phyloP scores from a whole-genome alignment of 306 rosid species.

The Glycine tomentella region DNA sequence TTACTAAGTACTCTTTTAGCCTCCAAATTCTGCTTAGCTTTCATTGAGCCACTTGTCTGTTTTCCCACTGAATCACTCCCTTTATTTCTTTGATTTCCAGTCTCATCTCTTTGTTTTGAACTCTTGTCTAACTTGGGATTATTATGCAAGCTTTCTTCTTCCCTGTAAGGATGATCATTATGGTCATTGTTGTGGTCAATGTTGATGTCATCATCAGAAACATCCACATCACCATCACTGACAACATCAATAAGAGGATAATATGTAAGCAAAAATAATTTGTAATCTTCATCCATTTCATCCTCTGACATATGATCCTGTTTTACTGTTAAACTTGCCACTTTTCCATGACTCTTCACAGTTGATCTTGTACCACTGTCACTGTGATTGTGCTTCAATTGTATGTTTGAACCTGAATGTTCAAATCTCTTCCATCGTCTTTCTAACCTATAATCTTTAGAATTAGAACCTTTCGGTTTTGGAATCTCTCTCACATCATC shows the following conservation, averaged over 20 bases:
- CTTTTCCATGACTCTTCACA: neutral
- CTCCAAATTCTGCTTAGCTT: neutral
- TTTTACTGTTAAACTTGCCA: neutral
- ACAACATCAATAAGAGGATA: no score
- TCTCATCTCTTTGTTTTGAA: neutral
- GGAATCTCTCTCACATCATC: neutral
- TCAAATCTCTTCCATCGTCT: conserved; percentile 62
- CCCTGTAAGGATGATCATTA: conserved; percentile 50
- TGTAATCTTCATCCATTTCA: conserved; percentile 37
- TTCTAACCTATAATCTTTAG: conserved; percentile 29
- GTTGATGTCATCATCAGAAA: neutral
- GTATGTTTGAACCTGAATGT: neutral
- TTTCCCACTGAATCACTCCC: neutral
- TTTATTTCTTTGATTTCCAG: neutral
- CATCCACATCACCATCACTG: conserved; percentile 2
- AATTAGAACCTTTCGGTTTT: conserved; percentile 4
- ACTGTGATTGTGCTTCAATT: neutral
- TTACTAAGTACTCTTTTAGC: conserved; percentile 12
- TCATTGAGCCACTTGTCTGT: neutral
- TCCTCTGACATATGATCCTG: conserved; percentile 1
- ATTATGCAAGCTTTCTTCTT: conserved; percentile 10
- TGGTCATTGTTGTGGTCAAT: neutral
- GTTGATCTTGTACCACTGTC: conserved; percentile 21
- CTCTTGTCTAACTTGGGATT: neutral
- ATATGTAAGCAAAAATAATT: conserved; percentile 20